These are phyloP conservation scores for Penicillium coffeae DNA, from an alignment of 495 filamentous ascomycete species.

Conservation along the genomic window DNA sequence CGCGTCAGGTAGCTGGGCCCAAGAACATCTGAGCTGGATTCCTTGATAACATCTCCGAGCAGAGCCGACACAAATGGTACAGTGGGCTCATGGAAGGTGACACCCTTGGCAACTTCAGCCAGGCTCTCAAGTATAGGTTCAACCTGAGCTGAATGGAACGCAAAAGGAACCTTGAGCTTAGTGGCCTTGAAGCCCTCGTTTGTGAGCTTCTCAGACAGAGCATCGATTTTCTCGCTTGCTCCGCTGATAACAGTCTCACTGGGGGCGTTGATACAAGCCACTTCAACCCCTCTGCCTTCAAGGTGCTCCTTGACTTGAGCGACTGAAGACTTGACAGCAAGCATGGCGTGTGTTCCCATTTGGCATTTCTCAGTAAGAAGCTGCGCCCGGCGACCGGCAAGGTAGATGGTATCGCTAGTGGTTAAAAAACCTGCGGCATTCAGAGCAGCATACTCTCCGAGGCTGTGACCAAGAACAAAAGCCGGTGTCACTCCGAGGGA, in stretches of 20 bases:
- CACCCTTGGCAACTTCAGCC: slow-evolving; percentile 51
- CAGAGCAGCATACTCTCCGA: slow-evolving; percentile 85
- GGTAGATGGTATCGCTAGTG: slow-evolving; percentile 72
- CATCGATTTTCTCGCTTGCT: slow-evolving; percentile 42
- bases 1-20: slow-evolving; percentile 56
- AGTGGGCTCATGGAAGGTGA: slow-evolving; percentile 57
- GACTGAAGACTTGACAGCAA: slow-evolving; percentile 43
- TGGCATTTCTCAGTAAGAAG: slow-evolving; percentile 71
- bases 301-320: slow-evolving; percentile 29
- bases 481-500: slow-evolving; percentile 74
- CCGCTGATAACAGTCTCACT: slow-evolving; percentile 52
- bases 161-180: slow-evolving; percentile 68
- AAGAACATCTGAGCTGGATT: slow-evolving; percentile 49
- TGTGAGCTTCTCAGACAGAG: slow-evolving; percentile 54
- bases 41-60: slow-evolving; percentile 54
- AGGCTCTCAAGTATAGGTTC: slow-evolving; percentile 71
- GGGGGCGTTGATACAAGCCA: slow-evolving; percentile 53
- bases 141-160: slow-evolving; percentile 79
- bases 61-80: slow-evolving; percentile 73
- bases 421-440: slow-evolving; percentile 77
- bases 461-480: slow-evolving; percentile 80
- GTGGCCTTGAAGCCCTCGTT: slow-evolving; percentile 60
- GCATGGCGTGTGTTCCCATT: slow-evolving; percentile 62
- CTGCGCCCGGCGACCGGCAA: slow-evolving; percentile 73
- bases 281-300: slow-evolving; percentile 28